Percentiles rank a stretch among this genome's conserved stretches.
Conservation (phyloP, 108 stramenopile genomes). For the Ochromonas danica region DNA sequence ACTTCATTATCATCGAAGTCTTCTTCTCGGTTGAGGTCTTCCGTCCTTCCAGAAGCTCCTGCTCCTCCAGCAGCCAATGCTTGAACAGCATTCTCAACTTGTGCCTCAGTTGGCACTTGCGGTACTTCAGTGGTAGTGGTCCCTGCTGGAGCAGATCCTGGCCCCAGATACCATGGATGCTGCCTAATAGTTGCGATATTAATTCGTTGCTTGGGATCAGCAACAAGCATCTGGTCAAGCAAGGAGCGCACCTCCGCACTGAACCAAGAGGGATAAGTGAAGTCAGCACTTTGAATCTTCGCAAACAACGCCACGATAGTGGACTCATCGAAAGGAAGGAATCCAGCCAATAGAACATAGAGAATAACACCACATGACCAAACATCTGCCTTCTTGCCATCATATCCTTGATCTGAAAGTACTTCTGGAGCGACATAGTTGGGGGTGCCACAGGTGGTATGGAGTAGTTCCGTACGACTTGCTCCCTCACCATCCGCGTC, state of each 20-base stretch:
- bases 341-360: constrained; percentile 73
- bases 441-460: constrained; percentile 76
- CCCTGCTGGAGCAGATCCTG: too few species aligned
- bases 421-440: constrained; percentile 79
- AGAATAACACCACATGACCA: constrained; percentile 74
- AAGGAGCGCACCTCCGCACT: constrained; percentile 55
- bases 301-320: constrained; percentile 66
- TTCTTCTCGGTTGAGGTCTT: neutral
- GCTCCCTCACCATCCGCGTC: constrained; percentile 49
- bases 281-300: constrained; percentile 70
- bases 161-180: constrained; percentile 3
- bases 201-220: constrained; percentile 59
- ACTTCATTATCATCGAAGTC: constrained; percentile 11
- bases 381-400: constrained; percentile 67
- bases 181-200: constrained; percentile 16
- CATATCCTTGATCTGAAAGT: constrained; percentile 71
- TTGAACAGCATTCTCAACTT: too few species aligned
- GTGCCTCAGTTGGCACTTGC: too few species aligned
- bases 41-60: neutral
- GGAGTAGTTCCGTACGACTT: constrained; percentile 49
- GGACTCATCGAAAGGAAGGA: constrained; percentile 73
- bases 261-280: constrained; percentile 66
- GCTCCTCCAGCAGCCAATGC: neutral
- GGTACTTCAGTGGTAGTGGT: too few species aligned
- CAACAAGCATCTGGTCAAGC: constrained; percentile 67